These are phyloP conservation scores for Amylocystis lapponica DNA, from an alignment of 768 basidiomycete genomes.

Conservation along the genomic window DNA sequence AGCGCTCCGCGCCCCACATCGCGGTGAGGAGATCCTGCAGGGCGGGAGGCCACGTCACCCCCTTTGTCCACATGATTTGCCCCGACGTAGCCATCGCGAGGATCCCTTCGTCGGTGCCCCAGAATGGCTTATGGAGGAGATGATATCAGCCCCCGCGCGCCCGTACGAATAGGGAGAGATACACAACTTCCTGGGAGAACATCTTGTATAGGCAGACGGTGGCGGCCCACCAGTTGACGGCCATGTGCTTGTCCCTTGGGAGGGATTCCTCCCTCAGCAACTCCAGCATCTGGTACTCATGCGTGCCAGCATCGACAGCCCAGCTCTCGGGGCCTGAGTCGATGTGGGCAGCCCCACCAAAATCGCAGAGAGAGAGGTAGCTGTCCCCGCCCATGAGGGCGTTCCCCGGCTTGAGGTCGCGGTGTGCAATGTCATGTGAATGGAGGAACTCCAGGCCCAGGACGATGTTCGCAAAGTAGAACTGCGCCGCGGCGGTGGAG, in stretches of 20 bases:
- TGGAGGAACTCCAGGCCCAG: slow-evolving; percentile 45
- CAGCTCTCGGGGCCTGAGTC: too few relatives aligned
- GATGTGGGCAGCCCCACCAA: slow-evolving; percentile 33
- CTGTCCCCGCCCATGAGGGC: slow-evolving; percentile 51
- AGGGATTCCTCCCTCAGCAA: too few relatives aligned
- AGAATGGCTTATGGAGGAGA: too few relatives aligned
- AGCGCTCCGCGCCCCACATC: slow-evolving; percentile 36
- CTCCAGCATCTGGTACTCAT: too few relatives aligned
- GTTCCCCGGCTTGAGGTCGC: slow-evolving; percentile 56
- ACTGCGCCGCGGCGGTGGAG: slow-evolving; percentile 29
- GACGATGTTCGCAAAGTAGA: slow-evolving; percentile 52
- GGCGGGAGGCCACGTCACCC: too few relatives aligned
- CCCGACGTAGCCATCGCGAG: too few relatives aligned
- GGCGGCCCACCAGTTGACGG: slow-evolving; percentile 56
- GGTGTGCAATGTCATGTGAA: slow-evolving; percentile 38
- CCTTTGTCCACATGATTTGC: too few relatives aligned
- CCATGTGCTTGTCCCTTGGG: too few relatives aligned
- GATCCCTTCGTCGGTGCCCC: too few relatives aligned
- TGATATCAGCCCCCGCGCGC: too few relatives aligned
- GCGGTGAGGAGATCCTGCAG: slow-evolving; percentile 34
- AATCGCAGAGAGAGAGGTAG: slow-evolving; percentile 48
- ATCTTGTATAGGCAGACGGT: slow-evolving; percentile 51
- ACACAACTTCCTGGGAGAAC: slow-evolving; percentile 35
- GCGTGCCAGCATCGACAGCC: too few relatives aligned
- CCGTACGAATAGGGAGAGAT: too few relatives aligned